Evolutionary conservation across 2,329 filamentous ascomycete species (phyloP).

Genomic region (Daldinia sp.): DNA sequence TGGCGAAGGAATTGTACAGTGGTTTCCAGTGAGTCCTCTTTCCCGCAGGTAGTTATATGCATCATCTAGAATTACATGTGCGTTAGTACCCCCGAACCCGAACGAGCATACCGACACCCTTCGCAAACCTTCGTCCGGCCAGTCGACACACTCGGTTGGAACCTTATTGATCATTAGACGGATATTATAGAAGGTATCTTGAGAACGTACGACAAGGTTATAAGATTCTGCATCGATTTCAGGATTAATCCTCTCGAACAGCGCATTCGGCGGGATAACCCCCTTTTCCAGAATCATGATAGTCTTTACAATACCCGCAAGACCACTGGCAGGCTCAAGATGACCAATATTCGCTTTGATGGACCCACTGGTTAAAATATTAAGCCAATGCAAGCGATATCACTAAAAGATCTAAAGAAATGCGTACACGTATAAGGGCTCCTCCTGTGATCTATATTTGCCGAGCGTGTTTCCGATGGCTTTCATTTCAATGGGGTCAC

Average conservation of each 20-base stretch:
- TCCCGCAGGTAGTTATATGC: neutral
- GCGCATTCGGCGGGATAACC: slow-evolving; percentile 35
- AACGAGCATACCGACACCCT: neutral
- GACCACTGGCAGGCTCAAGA: neutral
- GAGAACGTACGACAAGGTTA: neutral
- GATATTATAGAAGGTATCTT: too few relatives aligned
- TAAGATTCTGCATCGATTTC: slow-evolving; percentile 23
- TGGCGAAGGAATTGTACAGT: neutral
- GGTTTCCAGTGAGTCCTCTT: neutral
- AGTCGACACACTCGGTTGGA: neutral
- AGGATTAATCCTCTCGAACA: slow-evolving; percentile 35
- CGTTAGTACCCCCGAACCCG: neutral
- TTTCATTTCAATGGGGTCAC: slow-evolving; percentile 52
- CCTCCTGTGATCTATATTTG: neutral
- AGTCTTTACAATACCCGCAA: neutral
- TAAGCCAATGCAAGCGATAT: too few relatives aligned
- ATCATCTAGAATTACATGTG: neutral
- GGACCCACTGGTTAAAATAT: neutral
- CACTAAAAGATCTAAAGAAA: neutral
- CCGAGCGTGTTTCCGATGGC: slow-evolving; percentile 45
- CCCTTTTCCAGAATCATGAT: slow-evolving; percentile 32
- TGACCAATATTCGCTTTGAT: neutral
- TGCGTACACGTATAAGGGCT: neutral
- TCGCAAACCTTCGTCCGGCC: neutral
- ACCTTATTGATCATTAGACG: neutral